These are phyloP conservation scores for Rhizopogon vinicolor DNA, from an alignment of 768 basidiomycete genomes.

Conservation along the genomic window DNA sequence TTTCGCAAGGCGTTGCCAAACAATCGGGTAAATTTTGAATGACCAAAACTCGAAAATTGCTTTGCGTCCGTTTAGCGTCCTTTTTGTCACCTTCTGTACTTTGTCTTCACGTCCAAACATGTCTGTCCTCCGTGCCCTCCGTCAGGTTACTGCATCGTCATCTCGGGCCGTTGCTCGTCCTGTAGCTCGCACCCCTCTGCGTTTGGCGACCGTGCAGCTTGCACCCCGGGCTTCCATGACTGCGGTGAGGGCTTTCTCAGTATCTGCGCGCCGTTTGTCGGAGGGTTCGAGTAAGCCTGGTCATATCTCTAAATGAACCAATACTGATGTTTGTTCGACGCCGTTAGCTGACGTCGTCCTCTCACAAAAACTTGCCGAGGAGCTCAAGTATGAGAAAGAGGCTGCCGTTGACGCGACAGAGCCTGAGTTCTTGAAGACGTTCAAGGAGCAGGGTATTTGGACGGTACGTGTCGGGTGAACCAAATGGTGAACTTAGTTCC, in stretches of 20 bases:
- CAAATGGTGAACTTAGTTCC: background rate
- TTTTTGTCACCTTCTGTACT: conserved; percentile 1
- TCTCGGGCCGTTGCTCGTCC: conserved; percentile 30
- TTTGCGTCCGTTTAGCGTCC: background rate
- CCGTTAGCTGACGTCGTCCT: conserved; percentile 67
- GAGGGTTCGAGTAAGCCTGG: conserved; percentile 38
- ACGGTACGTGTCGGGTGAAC: conserved; percentile 42
- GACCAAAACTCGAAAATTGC: background rate
- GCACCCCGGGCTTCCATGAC: conserved; percentile 13
- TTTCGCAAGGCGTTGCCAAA: conserved; percentile 29
- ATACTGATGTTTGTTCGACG: background rate
- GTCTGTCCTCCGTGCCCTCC: conserved; percentile 61
- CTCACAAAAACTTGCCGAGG: conserved; percentile 69
- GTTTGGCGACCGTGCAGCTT: conserved; percentile 4
- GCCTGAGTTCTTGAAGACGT: conserved; percentile 77
- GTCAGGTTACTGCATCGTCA: conserved; percentile 47
- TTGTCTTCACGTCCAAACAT: conserved; percentile 28
- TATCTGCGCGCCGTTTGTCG: conserved; percentile 32
- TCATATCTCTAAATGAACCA: background rate
- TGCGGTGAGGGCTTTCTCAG: conserved; percentile 37
- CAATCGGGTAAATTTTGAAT: conserved; percentile 24
- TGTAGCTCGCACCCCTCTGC: conserved; percentile 16
- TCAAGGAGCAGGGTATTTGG: conserved; percentile 77
- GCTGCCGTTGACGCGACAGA: conserved; percentile 28
- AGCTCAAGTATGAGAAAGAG: conserved; percentile 84